Evolutionary conservation across 495 filamentous ascomycete genomes (phyloP), one percentile per base, ranked within the genome.

Genomic region (Penicillium taxi): DNA sequence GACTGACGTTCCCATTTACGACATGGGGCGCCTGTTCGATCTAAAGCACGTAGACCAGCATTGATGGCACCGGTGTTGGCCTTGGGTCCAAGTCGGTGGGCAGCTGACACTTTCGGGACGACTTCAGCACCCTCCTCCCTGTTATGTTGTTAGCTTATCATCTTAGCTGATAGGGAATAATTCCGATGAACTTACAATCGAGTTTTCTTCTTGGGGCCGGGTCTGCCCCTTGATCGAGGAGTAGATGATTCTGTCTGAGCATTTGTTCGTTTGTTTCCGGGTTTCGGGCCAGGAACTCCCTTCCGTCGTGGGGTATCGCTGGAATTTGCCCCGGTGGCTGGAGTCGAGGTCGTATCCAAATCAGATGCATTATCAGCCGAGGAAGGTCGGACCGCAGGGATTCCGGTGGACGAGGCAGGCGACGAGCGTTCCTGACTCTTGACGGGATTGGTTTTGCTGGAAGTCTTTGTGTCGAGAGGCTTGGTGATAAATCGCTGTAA

Each of bases 61-160:
- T 98, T 98, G 69, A 98, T 98, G 38, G 90, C 90, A 39, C 91
- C 91, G 50, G 91, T 86, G 61, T 96, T 98, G 27, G 91, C 90
- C 64, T 96, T 98, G 33, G 91, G 91, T 8, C 90, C 90, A 14
- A 96, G 82, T 56, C 91, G 93, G 52, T 86, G 84, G 26, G 72
- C 57, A 13, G 71, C 43, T 28, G 50, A 34, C 17, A 56, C 42
- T 39, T 66, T 71, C n/a, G n/a, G n/a, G 17, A 64, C 42, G 31
- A 66, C 59, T 32, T 81, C 79, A 42, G 70, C 58, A 37, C 77
- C 75, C 39, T 82, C 79, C 6, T 83, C 80, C 47, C 74, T 81
- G 41, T 49, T 23, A 26, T 32, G n/a, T 15, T 15, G 12, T 23
- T 25, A 31, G n/a, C 37, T 57, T 49, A 59, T 52, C 16, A 24